Percentiles rank a stretch among this genome's conserved stretches.
phyloP scores from a whole-genome alignment of 306 rosid species.

The Fragaria nilgerrensis region DNA sequence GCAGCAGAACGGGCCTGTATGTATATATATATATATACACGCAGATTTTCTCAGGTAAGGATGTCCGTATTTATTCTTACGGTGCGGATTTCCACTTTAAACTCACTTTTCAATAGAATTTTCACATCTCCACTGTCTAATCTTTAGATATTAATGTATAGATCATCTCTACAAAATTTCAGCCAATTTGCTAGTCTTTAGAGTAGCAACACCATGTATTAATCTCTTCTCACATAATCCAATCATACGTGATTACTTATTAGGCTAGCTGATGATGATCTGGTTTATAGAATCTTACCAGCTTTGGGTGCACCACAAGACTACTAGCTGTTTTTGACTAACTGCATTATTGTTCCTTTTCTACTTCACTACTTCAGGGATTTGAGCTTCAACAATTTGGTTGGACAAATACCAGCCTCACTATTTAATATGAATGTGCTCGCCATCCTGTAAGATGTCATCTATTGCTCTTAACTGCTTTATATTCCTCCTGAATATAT shows the following conservation, averaged over 20 bases:
- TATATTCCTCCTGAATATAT: conserved; percentile 1
- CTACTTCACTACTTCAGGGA: conserved; percentile 57
- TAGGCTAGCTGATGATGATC: not conserved
- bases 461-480: conserved; percentile 2
- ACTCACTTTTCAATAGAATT: too few relatives aligned
- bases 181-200: too few relatives aligned
- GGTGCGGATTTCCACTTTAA: too few relatives aligned
- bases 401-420: conserved; percentile 52
- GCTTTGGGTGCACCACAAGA: not conserved
- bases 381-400: conserved; percentile 81
- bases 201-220: not conserved
- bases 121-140: too few relatives aligned
- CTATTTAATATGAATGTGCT: conserved; percentile 65
- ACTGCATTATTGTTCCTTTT: conserved; percentile 15
- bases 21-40: too few relatives aligned
- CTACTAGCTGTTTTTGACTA: not conserved
- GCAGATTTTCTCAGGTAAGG: too few relatives aligned
- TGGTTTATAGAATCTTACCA: not conserved
- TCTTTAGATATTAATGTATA: too few relatives aligned
- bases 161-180: too few relatives aligned
- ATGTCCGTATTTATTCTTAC: too few relatives aligned
- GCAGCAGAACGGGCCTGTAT: too few relatives aligned
- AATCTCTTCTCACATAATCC: not conserved
- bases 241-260: not conserved
- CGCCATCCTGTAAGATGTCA: conserved; percentile 49